Evolutionary conservation across 129 eudicot genomes (phyloP).

Genomic region (Scalesia atractyloides): DNA sequence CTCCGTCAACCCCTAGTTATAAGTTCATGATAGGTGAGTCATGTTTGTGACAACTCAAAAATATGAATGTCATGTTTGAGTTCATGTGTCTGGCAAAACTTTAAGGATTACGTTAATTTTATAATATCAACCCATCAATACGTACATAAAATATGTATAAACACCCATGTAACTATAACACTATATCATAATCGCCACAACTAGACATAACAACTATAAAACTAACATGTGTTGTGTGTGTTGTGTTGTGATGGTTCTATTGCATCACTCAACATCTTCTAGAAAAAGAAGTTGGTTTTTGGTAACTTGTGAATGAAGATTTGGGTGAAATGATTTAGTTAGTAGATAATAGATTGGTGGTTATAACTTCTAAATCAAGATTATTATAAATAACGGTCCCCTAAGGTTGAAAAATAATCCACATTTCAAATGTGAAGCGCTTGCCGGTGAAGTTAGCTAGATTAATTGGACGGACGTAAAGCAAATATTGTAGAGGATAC

Average conservation of each 20-base stretch:
- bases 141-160: background rate
- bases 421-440: background rate
- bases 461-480: constrained; percentile 36
- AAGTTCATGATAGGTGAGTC: background rate
- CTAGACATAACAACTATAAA: background rate
- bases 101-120: background rate
- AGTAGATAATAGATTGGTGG: constrained; percentile 44
- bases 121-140: background rate
- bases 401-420: constrained; percentile 17
- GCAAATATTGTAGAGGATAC: constrained; percentile 14
- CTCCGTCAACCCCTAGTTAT: too few relatives aligned
- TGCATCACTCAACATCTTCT: constrained; percentile 36
- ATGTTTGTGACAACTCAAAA: background rate
- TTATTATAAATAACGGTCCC: constrained; percentile 33
- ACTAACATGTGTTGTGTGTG: background rate
- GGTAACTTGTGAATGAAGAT: constrained; percentile 35
- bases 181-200: background rate
- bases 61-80: background rate
- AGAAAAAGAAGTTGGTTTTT: constrained; percentile 25
- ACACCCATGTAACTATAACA: background rate
- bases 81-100: background rate
- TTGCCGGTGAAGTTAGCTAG: constrained; percentile 31
- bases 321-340: constrained; percentile 40
- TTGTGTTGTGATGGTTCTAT: constrained; percentile 20
- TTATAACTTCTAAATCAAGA: constrained; percentile 44